Evolutionary conservation across 495 filamentous ascomycete species (phyloP).

Genomic region (Penicillium fimorum): DNA sequence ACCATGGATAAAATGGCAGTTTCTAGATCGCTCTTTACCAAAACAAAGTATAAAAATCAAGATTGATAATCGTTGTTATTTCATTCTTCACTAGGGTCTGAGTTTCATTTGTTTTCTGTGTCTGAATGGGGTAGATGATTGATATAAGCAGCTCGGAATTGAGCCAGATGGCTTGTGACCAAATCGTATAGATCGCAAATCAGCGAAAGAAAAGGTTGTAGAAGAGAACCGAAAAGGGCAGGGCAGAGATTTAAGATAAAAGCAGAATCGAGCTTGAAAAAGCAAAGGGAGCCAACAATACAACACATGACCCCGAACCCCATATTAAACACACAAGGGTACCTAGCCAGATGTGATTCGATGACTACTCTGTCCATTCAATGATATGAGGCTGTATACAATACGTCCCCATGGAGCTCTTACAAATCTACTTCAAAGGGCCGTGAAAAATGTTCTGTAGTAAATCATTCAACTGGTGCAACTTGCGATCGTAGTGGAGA

Average conservation of each 20-base stretch:
- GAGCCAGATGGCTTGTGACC: not conserved
- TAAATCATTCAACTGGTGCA: constrained; percentile 1
- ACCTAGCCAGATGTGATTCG: not conserved
- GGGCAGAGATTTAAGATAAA: not conserved
- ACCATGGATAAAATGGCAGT: not conserved
- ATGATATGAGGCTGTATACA: not conserved
- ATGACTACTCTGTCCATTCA: not conserved
- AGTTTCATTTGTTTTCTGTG: not conserved
- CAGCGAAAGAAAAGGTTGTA: not conserved
- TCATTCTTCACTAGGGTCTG: not conserved
- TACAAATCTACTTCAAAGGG: too few relatives aligned
- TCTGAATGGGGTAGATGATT: not conserved
- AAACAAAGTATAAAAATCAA: not conserved
- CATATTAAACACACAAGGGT: not conserved
- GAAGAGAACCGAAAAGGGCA: not conserved
- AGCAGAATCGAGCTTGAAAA: not conserved
- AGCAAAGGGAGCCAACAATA: not conserved
- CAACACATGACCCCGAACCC: not conserved
- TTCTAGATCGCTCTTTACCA: not conserved
- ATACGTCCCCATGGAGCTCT: not conserved
- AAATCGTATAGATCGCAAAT: not conserved
- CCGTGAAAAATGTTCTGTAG: not conserved
- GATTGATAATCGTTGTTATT: not conserved
- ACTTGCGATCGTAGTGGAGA: not conserved
- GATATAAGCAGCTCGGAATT: not conserved